Evolutionary conservation across 192 early-diverging fungal species (phyloP).

Genomic region (Linnemannia exigua): DNA sequence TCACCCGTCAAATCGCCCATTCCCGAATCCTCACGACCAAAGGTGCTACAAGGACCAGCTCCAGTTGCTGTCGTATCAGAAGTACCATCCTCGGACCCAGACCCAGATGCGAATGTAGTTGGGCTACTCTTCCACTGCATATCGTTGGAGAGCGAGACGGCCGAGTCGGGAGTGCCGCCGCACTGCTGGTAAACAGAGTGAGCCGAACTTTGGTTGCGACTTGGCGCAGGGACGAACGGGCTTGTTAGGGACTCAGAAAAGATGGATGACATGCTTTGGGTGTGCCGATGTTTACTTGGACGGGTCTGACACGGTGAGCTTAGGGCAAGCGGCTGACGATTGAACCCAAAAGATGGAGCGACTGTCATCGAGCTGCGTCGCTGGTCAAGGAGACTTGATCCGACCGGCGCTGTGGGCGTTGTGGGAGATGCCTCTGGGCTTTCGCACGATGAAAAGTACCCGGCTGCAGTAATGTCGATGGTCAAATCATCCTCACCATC

Average conservation of each 20-base stretch:
- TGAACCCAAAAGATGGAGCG: constrained; percentile 31
- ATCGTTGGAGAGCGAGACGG: constrained; percentile 37
- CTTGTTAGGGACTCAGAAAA: constrained; percentile 25
- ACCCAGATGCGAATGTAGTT: constrained; percentile 4
- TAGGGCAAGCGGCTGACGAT: constrained; percentile 22
- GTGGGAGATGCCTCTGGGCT: constrained; percentile 36
- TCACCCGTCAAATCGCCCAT: constrained; percentile 29
- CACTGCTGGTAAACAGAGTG: constrained; percentile 19
- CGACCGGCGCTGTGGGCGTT: constrained; percentile 16
- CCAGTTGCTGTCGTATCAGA: constrained; percentile 18
- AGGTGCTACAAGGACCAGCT: not conserved
- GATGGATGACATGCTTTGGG: constrained; percentile 48
- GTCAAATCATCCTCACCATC: constrained; percentile 63
- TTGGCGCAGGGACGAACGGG: not conserved
- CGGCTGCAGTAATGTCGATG: constrained; percentile 26
- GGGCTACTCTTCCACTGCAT: constrained; percentile 30
- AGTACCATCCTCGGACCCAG: constrained; percentile 19
- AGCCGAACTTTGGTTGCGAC: not conserved
- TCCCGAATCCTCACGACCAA: constrained; percentile 21
- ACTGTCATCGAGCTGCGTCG: constrained; percentile 29
- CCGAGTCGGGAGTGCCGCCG: constrained; percentile 22
- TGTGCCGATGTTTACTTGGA: constrained; percentile 29
- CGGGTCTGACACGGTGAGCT: not conserved
- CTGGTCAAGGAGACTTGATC: constrained; percentile 5
- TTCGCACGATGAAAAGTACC: constrained; percentile 38